Base-by-base conservation (phyloP, 2,329 filamentous ascomycete species). In the Clonostachys sp. region DNA sequence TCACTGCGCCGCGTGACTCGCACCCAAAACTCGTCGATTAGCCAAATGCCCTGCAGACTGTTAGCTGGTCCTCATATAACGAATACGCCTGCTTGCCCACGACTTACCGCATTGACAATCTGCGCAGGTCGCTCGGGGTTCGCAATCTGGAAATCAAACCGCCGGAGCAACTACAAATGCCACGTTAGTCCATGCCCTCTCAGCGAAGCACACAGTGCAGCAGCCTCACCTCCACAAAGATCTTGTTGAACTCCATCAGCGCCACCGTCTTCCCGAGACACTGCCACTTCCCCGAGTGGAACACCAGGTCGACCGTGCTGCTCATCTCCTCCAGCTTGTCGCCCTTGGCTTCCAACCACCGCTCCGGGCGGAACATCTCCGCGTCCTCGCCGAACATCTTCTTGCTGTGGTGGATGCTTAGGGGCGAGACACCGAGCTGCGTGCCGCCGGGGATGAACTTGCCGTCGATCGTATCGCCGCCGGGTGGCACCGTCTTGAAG, bases 191-290 rank as follows among this genome's bases (percentile, higher is more conserved):
- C 42, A 13, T 14, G 16, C 10, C 30, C 13, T 24, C 24, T 16
- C 17, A 13, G 5, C 18, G n/a, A n/a, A 38, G 14, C 24, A 44
- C 20, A 30, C 3, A 4, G 2, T 34, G 34, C 9, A 35, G 13
- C 40, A 8, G 20, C 2, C 63, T 51, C 55, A 72, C 70, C 65
- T 72, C 67, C 33, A 71, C 62, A 46, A 71, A 58, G 4, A 66
- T 55, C 54, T 74, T 74, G 50, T 70, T 66, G 40, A 74, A 47
- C 57, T 73, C 70, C 53, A 74, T 65, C 42, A 66, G 56, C 3
- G 70, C 70, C 24, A 74, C 66, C 12, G 51, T 42, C 55, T 66
- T 71, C 5, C 74, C 74, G 16, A 77, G 55, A 51, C 74, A 76
- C 53, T 63, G 57, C 49, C 63, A 71, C 43, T 63, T 64, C 6